Percentiles rank a stretch among this genome's conserved stretches.
Conservation (phyloP, 2,329 filamentous ascomycete species). For the Clarireedia monteithiana region DNA sequence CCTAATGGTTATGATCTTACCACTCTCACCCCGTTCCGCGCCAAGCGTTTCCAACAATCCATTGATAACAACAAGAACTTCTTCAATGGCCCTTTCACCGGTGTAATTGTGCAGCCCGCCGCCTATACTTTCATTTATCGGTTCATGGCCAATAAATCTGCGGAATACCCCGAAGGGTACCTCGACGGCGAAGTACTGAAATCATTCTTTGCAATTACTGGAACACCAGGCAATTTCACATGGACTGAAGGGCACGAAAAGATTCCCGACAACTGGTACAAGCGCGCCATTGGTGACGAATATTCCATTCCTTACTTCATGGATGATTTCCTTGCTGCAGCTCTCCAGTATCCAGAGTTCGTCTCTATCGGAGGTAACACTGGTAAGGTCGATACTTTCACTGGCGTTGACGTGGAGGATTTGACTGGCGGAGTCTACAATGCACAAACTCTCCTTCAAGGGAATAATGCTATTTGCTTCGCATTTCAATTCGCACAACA, state of each 20-base stretch:
- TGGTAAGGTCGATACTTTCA: slow-evolving; percentile 43
- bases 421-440: slow-evolving; percentile 40
- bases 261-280: slow-evolving; percentile 20
- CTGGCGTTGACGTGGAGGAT: slow-evolving; percentile 36
- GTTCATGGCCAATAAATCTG: slow-evolving; percentile 28
- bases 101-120: slow-evolving; percentile 30
- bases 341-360: slow-evolving; percentile 35
- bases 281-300: slow-evolving; percentile 15
- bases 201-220: slow-evolving; percentile 17
- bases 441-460: slow-evolving; percentile 33
- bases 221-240: slow-evolving; percentile 13
- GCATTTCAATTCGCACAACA: slow-evolving; percentile 33
- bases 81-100: slow-evolving; percentile 45
- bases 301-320: slow-evolving; percentile 33
- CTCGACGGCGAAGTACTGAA: slow-evolving; percentile 23
- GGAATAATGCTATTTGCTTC: slow-evolving; percentile 41
- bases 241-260: slow-evolving; percentile 15
- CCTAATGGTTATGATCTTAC: slow-evolving; percentile 34
- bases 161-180: slow-evolving; percentile 23
- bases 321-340: slow-evolving; percentile 33
- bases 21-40: slow-evolving; percentile 36
- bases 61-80: slow-evolving; percentile 39
- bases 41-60: slow-evolving; percentile 33
- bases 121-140: slow-evolving; percentile 26
- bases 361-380: slow-evolving; percentile 44